These are phyloP conservation scores for Solanum chacoense DNA, from an alignment of 305 asterid species.

Conservation along the genomic window DNA sequence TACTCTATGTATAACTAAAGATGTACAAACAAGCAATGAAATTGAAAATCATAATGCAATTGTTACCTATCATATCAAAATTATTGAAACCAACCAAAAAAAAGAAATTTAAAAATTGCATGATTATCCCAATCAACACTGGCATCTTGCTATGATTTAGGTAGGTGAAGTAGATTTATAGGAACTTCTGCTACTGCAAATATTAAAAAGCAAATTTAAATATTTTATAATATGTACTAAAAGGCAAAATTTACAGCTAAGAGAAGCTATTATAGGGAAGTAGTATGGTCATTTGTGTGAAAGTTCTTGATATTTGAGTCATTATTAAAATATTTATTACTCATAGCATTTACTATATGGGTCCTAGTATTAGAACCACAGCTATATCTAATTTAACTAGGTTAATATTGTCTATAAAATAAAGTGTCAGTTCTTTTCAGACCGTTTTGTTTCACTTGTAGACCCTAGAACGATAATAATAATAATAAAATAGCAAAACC, in stretches of 20 bases:
- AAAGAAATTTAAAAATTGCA: neutral
- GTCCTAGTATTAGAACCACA: neutral
- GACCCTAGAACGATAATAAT: neutral
- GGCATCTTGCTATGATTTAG: neutral
- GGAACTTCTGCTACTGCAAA: neutral
- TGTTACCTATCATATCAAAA: neutral
- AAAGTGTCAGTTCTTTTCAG: neutral
- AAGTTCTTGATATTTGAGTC: constrained; percentile 11
- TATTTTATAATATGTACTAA: neutral
- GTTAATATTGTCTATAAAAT: neutral
- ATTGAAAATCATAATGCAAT: neutral
- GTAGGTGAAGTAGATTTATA: neutral
- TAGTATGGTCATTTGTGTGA: neutral
- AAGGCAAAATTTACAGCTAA: constrained; percentile 9
- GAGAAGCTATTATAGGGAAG: neutral
- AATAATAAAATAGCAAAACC: neutral
- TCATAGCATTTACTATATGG: neutral
- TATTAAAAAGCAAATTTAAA: neutral
- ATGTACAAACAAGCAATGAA: neutral
- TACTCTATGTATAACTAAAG: neutral
- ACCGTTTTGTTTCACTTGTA: neutral
- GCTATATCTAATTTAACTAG: neutral
- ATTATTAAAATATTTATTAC: neutral
- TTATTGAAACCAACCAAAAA: neutral
- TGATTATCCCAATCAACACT: constrained; percentile 4